Conservation (phyloP, 2,329 filamentous ascomycete genomes). For the Alternaria incomplexa region DNA sequence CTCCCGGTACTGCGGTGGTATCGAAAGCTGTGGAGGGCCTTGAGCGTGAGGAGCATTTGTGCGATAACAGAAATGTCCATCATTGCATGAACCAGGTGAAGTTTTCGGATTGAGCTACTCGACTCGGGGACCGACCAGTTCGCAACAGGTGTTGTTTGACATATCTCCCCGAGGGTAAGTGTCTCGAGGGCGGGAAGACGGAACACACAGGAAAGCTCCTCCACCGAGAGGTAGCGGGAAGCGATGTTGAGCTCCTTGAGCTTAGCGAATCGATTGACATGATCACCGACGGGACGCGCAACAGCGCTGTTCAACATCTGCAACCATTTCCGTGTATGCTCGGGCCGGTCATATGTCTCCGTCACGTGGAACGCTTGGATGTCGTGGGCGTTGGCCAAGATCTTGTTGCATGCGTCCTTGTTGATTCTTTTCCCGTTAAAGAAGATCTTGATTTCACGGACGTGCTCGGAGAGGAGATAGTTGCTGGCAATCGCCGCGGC, state of each 20-base stretch:
- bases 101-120: not conserved
- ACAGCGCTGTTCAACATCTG: not conserved
- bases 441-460: not conserved
- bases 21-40: not conserved
- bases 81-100: not conserved
- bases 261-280: constrained; percentile 1
- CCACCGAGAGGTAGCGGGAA: not conserved
- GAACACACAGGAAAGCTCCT: not conserved
- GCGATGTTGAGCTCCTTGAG: not conserved
- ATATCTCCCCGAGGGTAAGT: not conserved
- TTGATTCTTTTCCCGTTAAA: not conserved
- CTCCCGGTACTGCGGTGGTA: not conserved
- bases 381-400: not conserved
- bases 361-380: not conserved
- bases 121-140: constrained; percentile 5
- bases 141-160: not conserved
- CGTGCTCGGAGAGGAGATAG: not conserved
- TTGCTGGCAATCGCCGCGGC: not conserved
- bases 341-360: not conserved
- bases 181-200: constrained; percentile 3
- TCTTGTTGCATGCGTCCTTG: not conserved
- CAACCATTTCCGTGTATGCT: not conserved
- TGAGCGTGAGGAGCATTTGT: constrained; percentile 6
- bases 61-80: constrained; percentile 5
- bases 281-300: not conserved